Evolutionary conservation across 805 yeast genomes (phyloP).

Genomic region (Tanozyma kutaoensis): DNA sequence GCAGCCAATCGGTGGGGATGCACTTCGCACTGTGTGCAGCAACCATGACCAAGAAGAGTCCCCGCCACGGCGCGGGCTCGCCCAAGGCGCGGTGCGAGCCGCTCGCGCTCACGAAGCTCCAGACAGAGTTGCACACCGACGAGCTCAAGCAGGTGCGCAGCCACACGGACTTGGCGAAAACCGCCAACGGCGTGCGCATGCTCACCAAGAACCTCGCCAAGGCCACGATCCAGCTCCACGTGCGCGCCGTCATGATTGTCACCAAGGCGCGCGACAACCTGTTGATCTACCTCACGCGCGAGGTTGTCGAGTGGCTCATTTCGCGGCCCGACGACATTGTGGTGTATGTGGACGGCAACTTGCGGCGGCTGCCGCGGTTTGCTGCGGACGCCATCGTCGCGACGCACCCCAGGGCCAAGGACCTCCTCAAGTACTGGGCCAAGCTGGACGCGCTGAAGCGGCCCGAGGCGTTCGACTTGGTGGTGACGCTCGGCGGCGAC

Average conservation of each 20-base stretch:
- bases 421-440: conserved; percentile 56
- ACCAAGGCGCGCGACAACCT: conserved; percentile 86
- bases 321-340: conserved; percentile 18
- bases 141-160: conserved; percentile 39
- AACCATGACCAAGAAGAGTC: too few relatives aligned
- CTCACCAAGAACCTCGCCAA: conserved; percentile 58
- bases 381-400: conserved; percentile 37
- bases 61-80: too few relatives aligned
- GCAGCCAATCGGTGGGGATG: too few relatives aligned
- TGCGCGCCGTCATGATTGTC: conserved; percentile 62
- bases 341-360: conserved; percentile 64
- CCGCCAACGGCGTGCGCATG: conserved; percentile 71
- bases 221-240: conserved; percentile 60
- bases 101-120: too few relatives aligned
- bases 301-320: conserved; percentile 68
- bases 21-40: too few relatives aligned
- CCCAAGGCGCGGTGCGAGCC: too few relatives aligned
- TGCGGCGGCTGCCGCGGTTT: conserved; percentile 52
- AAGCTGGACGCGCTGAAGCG: conserved; percentile 26
- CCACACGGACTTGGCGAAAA: conserved; percentile 65
- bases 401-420: conserved; percentile 31
- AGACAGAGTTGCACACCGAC: too few relatives aligned
- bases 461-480: conserved; percentile 30
- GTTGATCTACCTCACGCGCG: conserved; percentile 61
- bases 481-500: conserved; percentile 32